Conservation (phyloP, 306 rosid species). For the Trifolium subterraneum region DNA sequence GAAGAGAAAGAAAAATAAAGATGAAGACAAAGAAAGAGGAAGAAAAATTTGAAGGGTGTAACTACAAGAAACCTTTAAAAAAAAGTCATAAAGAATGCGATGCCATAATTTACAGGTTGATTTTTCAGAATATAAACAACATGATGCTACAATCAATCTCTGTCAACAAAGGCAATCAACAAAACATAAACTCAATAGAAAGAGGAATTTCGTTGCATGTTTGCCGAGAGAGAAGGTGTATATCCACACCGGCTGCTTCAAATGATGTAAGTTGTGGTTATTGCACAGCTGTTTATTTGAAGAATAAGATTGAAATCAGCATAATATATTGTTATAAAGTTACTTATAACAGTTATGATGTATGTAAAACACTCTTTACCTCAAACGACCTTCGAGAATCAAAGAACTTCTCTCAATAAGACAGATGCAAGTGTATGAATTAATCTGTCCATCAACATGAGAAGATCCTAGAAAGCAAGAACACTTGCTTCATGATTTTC, state of each 20-base stretch:
- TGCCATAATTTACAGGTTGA: slow-evolving; percentile 33
- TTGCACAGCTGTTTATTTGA: slow-evolving; percentile 21
- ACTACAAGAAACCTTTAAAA: neutral
- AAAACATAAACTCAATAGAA: slow-evolving; percentile 22
- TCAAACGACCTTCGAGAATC: slow-evolving; percentile 26
- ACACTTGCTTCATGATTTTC: slow-evolving; percentile 3
- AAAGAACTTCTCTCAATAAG: slow-evolving; percentile 30
- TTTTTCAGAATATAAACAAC: slow-evolving; percentile 27
- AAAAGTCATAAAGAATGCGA: neutral
- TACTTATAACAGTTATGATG: slow-evolving; percentile 5
- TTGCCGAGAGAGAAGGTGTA: slow-evolving; percentile 18
- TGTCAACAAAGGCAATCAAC: slow-evolving; percentile 31
- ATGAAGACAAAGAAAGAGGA: too few relatives aligned
- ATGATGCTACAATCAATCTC: slow-evolving; percentile 30
- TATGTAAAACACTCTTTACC: slow-evolving; percentile 15
- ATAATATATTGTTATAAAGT: slow-evolving; percentile 10
- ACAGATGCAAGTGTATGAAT: slow-evolving; percentile 1
- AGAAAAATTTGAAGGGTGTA: too few relatives aligned
- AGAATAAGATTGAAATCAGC: slow-evolving; percentile 25
- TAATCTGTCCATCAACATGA: slow-evolving; percentile 17
- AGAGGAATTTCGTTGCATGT: slow-evolving; percentile 18
- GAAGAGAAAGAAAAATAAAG: too few relatives aligned
- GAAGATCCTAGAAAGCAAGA: slow-evolving; percentile 2
- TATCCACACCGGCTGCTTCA: slow-evolving; percentile 15
- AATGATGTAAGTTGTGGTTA: neutral